These are phyloP conservation scores for Umbelopsis sp. DNA, from an alignment of 192 early-diverging fungal genomes.

Conservation along the genomic window DNA sequence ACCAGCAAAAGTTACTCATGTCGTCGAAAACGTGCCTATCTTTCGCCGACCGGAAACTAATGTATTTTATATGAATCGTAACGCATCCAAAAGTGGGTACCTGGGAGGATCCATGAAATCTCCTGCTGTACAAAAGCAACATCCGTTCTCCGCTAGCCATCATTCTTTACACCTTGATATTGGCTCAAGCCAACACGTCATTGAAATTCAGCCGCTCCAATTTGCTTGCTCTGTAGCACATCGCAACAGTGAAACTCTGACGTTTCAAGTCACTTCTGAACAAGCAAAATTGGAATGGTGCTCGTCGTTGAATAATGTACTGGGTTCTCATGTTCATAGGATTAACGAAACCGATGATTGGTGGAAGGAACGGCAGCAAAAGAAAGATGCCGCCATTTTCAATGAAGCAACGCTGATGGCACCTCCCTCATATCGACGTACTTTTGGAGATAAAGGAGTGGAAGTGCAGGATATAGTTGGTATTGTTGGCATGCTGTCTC, in stretches of 20 bases:
- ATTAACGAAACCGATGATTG: slow-evolving; percentile 8
- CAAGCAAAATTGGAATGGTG: not conserved
- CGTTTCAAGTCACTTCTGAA: not conserved
- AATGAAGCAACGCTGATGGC: slow-evolving; percentile 13
- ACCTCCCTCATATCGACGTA: not conserved
- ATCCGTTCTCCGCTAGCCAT: not conserved
- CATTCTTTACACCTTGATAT: not conserved
- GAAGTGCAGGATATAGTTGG: slow-evolving; percentile 2
- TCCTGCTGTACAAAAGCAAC: not conserved
- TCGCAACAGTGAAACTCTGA: not conserved
- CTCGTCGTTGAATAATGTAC: not conserved
- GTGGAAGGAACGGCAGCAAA: slow-evolving; percentile 8
- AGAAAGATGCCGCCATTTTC: not conserved
- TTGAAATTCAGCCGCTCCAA: slow-evolving; percentile 5
- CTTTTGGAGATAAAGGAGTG: not conserved
- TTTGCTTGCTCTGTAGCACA: slow-evolving; percentile 7
- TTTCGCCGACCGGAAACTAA: not conserved
- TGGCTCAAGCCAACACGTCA: not conserved
- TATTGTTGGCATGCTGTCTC: slow-evolving; percentile 6
- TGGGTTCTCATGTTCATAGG: slow-evolving; percentile 7
- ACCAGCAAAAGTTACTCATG: slow-evolving; percentile 5
- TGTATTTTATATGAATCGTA: not conserved
- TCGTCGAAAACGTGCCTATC: not conserved
- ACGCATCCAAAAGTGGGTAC: not conserved
- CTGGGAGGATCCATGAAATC: slow-evolving; percentile 5